Evolutionary conservation across 768 basidiomycete genomes (phyloP), one percentile per base, ranked within the genome.

Genomic region (Solioccasus polychromus): DNA sequence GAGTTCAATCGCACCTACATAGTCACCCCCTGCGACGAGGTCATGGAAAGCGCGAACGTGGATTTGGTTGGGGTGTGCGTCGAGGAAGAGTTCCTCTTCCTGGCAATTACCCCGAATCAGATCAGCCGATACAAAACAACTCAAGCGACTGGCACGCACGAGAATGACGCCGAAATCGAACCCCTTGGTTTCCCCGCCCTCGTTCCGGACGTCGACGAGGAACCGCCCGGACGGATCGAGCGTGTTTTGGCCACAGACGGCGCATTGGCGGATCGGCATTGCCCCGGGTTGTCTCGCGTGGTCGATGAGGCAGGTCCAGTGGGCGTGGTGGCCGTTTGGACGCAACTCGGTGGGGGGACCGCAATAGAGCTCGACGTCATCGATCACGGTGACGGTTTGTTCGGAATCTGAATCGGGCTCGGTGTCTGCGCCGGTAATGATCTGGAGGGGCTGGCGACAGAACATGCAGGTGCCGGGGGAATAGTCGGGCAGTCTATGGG

Each of bases 241-340:
- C 3, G 50, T 51, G 41, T 58, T 55, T 26, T 47, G 40, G 3
- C 51, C 40, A 20, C 60, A 62, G 15, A 57, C 46, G 17, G 20
- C 14, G 43, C 59, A 61, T 1, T 10, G 31, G 36, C 8, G 9
- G 12, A 25, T 36, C n/a, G n/a, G n/a, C n/a, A n/a, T n/a, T n/a
- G n/a, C n/a, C n/a, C n/a, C n/a, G n/a, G n/a, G n/a, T n/a, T 32
- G 48, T 18, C 42, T 52, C 2, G 45, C 58, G 25, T 51, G 39
- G 19, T 63, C 61, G 46, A 63, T 45, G 18, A 63, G 50, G 50
- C 60, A 62, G 11, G 52, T 31, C 60, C 60, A 62, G 45, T 62
- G 60, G 26, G 60, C 35, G 32, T 63, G 61, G 17, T 62, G 61
- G 2, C 46, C 55, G 19, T 54, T 18, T 3, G 61, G 57, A 5